These are phyloP conservation scores for Zangia roseola DNA, from an alignment of 768 basidiomycete genomes.

Conservation along the genomic window DNA sequence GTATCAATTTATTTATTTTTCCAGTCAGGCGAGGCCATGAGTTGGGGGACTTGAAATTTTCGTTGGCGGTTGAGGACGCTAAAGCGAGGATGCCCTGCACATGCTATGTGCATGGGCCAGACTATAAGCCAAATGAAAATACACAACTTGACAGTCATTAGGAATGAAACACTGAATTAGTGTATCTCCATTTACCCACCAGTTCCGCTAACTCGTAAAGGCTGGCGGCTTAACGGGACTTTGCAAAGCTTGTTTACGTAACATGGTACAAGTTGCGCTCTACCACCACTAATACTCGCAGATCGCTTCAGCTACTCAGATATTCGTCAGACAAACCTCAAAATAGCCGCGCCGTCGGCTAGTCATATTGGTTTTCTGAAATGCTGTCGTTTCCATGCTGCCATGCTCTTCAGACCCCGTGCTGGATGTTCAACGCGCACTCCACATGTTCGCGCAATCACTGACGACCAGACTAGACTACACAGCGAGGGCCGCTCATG, in stretches of 20 bases:
- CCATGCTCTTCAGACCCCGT: constrained; percentile 28
- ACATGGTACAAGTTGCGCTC: not conserved
- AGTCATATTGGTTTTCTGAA: constrained; percentile 11
- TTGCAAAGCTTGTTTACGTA: constrained; percentile 12
- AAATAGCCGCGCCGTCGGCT: constrained; percentile 12
- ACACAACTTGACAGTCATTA: not conserved
- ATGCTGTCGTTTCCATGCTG: constrained; percentile 16
- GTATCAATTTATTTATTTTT: not conserved
- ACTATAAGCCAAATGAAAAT: not conserved
- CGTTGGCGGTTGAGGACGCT: no score
- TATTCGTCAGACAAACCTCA: constrained; percentile 1
- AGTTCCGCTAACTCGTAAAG: not conserved
- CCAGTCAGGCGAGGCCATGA: not conserved
- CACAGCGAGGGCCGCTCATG: constrained; percentile 25
- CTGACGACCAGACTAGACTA: constrained; percentile 24
- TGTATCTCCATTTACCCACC: not conserved
- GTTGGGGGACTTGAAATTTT: no score
- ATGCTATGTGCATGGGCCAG: not conserved
- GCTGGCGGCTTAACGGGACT: no score
- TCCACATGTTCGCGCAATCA: constrained; percentile 34
- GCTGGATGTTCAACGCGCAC: constrained; percentile 30
- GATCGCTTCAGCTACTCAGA: constrained; percentile 3
- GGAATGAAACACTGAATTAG: not conserved
- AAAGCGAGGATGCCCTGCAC: not conserved
- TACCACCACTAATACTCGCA: not conserved